Percentiles rank a stretch among this genome's conserved stretches.
Evolutionary conservation across 176 grass and related monocot genomes (phyloP).

Genomic region (Elaeis guineensis): DNA sequence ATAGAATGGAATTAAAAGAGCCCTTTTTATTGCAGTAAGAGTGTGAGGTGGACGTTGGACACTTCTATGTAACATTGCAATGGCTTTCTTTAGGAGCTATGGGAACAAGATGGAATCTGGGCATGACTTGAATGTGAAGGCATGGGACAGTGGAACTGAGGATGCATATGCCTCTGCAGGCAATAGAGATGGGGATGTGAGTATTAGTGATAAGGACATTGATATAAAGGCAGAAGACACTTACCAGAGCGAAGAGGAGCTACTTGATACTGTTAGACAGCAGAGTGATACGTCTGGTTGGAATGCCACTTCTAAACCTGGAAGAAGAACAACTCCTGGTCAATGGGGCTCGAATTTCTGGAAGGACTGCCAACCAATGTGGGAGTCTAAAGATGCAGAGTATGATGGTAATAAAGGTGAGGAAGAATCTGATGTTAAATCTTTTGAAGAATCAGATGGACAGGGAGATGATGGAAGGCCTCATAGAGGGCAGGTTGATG

Average conservation of each 20-base stretch:
- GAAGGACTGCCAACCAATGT: conserved; percentile 55
- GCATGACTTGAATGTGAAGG: conserved; percentile 77
- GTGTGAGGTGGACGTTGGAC: conserved; percentile 1
- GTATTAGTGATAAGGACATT: conserved; percentile 52
- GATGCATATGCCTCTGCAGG: conserved; percentile 32
- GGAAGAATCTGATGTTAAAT: conserved; percentile 32
- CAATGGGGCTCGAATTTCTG: conserved; percentile 73
- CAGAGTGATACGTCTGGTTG: conserved; percentile 18
- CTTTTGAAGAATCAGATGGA: conserved; percentile 41
- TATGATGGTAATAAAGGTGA: conserved; percentile 25
- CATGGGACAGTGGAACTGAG: conserved; percentile 31
- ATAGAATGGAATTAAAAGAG: too few relatives aligned
- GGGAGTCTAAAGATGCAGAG: conserved; percentile 21
- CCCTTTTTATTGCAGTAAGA: too few relatives aligned
- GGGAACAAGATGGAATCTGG: conserved; percentile 62
- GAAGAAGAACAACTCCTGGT: conserved; percentile 31
- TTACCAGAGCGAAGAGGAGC: conserved; percentile 53
- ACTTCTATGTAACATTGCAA: conserved; percentile 33
- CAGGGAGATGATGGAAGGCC: conserved; percentile 40
- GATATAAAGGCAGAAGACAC: conserved; percentile 65
- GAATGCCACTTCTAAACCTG: conserved; percentile 28
- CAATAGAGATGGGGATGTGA: conserved; percentile 44
- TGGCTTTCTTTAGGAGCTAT: conserved; percentile 95
- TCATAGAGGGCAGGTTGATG: conserved; percentile 45
- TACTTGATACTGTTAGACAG: conserved; percentile 20